Percentiles rank a stretch among this genome's conserved stretches.
Evolutionary conservation across 1,284 basidiomycete species (phyloP).

Genomic region (Marasmius sp.): DNA sequence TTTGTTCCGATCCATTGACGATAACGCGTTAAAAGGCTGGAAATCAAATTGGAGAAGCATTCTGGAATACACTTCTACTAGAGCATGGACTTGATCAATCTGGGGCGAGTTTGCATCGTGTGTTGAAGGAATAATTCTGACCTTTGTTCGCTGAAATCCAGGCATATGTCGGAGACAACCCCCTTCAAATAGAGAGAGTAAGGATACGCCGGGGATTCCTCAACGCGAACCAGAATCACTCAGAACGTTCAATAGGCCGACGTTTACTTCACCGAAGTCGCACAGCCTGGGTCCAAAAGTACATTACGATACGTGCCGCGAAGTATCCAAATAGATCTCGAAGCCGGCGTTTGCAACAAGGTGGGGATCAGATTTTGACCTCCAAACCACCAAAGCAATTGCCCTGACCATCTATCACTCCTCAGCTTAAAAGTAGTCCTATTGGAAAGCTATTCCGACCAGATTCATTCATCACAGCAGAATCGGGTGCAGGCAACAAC

Average conservation of each 20-base stretch:
- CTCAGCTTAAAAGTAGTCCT: constrained; percentile 64
- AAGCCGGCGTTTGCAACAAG: constrained; percentile 85
- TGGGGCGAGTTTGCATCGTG: constrained; percentile 49
- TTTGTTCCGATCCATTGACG: constrained; percentile 5
- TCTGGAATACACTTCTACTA: constrained; percentile 78
- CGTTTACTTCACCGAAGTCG: constrained; percentile 73
- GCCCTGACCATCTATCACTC: constrained; percentile 2
- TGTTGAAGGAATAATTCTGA: not conserved
- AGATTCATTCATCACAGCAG: constrained; percentile 80
- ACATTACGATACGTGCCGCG: constrained; percentile 86
- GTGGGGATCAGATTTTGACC: constrained; percentile 37
- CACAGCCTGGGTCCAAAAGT: constrained; percentile 28
- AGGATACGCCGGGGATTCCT: not conserved
- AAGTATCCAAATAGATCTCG: constrained; percentile 88
- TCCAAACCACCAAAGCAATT: not conserved
- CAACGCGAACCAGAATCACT: not conserved
- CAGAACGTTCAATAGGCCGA: constrained; percentile 46
- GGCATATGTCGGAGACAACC: constrained; percentile 43
- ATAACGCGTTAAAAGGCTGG: constrained; percentile 47
- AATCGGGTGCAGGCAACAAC: constrained; percentile 87
- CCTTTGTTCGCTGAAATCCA: constrained; percentile 15
- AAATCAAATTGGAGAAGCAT: constrained; percentile 77
- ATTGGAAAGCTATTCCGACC: constrained; percentile 82
- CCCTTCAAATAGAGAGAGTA: constrained; percentile 43
- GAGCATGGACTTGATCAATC: constrained; percentile 75